Base-by-base conservation (phyloP, 108 stramenopile genomes). In the Pseudonitzschia delicatissima region DNA sequence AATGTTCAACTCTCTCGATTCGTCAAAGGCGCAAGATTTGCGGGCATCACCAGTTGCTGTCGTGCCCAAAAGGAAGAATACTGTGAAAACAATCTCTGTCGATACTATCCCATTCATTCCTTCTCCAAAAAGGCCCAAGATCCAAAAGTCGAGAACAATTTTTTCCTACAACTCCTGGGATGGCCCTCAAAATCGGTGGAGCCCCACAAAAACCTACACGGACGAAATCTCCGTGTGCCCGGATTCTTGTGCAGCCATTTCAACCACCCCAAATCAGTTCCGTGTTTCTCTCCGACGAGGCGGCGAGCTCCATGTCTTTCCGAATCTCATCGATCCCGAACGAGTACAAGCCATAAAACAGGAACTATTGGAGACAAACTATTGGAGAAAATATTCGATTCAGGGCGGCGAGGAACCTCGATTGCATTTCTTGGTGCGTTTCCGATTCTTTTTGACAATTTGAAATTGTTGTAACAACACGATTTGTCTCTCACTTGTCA, bases 371-470 rank as follows among this genome's bases (percentile, higher is more conserved):
- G 28, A 32, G 8, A 18, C 28, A 17, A 28, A 28, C 1, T 53
- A 47, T 17, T 78, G 66, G 60, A 71, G 77, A 11, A 42, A 68
- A 25, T 78, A 78, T 48, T 25, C 33, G 11, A 59, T 72, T 3
- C 77, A 78, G 55, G 36, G 36, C 20, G 42, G 39, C 11, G 32
- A 67, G 2, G 71, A 78, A 40, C 77, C 77, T 3, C 39, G 77
- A 20, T 35, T 57, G 13, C 77, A 78, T 35, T 71, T 62, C 53
- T 61, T 72, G 15, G 55, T 72, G 11, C 71, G 71, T 39, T 39
- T 39, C 37, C 37, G 11, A 39, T 39, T 6, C 11, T 6, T 11
- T 39, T 11, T 39, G 8, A 39, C 37, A 11, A 39, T 39, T 39
- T 39, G n/a, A n/a, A n/a, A n/a, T n/a, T n/a, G n/a, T n/a, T n/a